Conservation (phyloP, 2,329 filamentous ascomycete species). For the Colletotrichum camelliae region DNA sequence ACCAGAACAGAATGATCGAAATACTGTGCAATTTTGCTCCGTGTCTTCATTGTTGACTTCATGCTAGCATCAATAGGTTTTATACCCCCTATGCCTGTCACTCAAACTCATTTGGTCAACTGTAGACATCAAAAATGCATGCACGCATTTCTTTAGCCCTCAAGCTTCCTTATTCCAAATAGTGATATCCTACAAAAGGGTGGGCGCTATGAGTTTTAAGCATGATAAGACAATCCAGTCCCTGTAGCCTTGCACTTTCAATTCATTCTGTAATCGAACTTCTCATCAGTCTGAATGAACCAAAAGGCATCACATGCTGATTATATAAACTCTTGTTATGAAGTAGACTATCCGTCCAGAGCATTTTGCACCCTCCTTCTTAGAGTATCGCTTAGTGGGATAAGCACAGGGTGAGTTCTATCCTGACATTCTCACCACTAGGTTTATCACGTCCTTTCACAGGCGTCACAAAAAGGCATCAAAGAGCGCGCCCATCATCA, state of each 20-base stretch:
- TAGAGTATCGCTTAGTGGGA: too few relatives aligned
- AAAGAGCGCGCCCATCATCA: fast-evolving
- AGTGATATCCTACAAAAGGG: neutral
- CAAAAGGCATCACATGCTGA: fast-evolving
- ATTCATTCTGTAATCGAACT: fast-evolving
- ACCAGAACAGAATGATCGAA: neutral
- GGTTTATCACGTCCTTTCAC: too few relatives aligned
- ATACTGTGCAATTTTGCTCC: too few relatives aligned
- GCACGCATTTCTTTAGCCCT: fast-evolving
- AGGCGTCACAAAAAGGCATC: neutral
- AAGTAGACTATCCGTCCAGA: too few relatives aligned
- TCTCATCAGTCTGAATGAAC: neutral
- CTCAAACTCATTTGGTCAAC: neutral
- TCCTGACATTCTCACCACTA: too few relatives aligned
- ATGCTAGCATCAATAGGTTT: fast-evolving
- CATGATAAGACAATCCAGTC: neutral
- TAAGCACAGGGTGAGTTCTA: too few relatives aligned
- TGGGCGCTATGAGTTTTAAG: fast-evolving
- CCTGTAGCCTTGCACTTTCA: neutral
- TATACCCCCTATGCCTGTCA: neutral
- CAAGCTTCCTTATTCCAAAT: neutral
- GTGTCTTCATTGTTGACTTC: neutral
- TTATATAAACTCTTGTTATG: too few relatives aligned
- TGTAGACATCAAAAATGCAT: neutral
- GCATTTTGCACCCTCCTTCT: too few relatives aligned